phyloP scores from a whole-genome alignment of 768 basidiomycete genomes.

The Hirschioporus abietinus region DNA sequence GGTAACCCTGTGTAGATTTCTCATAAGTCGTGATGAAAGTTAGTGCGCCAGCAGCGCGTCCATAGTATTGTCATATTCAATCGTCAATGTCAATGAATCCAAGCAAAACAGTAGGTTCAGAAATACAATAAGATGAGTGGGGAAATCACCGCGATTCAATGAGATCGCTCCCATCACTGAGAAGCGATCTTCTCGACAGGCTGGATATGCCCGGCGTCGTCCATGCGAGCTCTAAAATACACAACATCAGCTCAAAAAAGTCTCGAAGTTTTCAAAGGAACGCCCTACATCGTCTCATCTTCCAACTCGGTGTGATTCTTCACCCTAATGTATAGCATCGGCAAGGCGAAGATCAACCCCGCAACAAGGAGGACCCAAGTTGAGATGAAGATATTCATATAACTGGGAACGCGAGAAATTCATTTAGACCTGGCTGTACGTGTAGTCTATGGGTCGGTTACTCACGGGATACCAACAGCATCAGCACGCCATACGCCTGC shows the following conservation, averaged over 20 bases:
- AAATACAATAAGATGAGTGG: no score
- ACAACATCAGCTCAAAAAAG: not conserved
- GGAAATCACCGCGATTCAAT: not conserved
- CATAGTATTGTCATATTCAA: no score
- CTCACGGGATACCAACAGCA: constrained; percentile 56
- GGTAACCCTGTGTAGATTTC: no score
- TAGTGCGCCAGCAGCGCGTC: no score
- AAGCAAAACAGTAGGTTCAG: no score
- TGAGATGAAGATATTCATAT: constrained; percentile 67
- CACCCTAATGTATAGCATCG: constrained; percentile 70
- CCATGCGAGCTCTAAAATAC: constrained; percentile 17
- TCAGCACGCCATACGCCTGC: constrained; percentile 72
- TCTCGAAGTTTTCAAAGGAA: not conserved
- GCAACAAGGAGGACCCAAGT: constrained; percentile 68
- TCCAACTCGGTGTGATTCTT: constrained; percentile 50
- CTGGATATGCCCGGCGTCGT: constrained; percentile 18
- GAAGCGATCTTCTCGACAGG: constrained; percentile 10
- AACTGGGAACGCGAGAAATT: constrained; percentile 26
- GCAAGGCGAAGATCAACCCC: constrained; percentile 61
- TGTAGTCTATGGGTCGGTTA: constrained; percentile 11
- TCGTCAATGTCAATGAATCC: no score
- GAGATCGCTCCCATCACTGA: not conserved
- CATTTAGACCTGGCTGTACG: not conserved
- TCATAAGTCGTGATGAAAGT: no score
- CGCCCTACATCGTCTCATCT: constrained; percentile 49